Evolutionary conservation across 2,329 filamentous ascomycete genomes (phyloP), one percentile per base, ranked within the genome.

Genomic region (Curvularia hawaiiensis): DNA sequence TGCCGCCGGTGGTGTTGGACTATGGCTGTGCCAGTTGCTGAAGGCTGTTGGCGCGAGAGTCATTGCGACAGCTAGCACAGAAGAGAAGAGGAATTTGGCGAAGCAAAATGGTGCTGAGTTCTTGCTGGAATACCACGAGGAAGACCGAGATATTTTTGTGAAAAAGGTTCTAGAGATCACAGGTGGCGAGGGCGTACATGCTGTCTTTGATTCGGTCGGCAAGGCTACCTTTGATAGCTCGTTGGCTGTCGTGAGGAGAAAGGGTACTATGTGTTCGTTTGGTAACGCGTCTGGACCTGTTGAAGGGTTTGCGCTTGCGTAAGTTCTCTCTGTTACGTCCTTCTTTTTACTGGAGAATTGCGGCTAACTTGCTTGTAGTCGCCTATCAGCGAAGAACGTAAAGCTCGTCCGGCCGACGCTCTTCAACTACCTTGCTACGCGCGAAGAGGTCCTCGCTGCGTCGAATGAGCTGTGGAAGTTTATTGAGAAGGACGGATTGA

Each of bases 181-280:
- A 0, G 84, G 81, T 2, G 89, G 89, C 0, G 79, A 86, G 58
- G 93, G 93, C 8, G 88, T 89, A 2, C 84, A 86, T 62, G 91
- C 88, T 10, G 89, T 96, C 28, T 96, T 92, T 72, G 92, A 97
- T 73, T 90, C 90, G 6, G 91, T 97, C 3, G 93, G 92, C 12
- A 91, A 91, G 79, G 83, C 84, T 48, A 97, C 93, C 0, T 96
- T 95, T 78, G 91, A 97, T 65, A 82, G 85, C 20, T 89, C 88
- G 68, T 74, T 97, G 62, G 86, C 92, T 63, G 84, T 87, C 66
- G 82, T 94, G 52, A 90, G 88, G 65, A 77, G 88, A 62, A 96
- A 96, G 80, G 93, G 92, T 5, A 89, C 83, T 1, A 78, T 96
- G 68, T 83, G 92, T 26, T 88, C 86, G 48, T 96, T 93, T 77